Base-by-base conservation (phyloP, 208 protist species). In the Eutreptiella sp. region DNA sequence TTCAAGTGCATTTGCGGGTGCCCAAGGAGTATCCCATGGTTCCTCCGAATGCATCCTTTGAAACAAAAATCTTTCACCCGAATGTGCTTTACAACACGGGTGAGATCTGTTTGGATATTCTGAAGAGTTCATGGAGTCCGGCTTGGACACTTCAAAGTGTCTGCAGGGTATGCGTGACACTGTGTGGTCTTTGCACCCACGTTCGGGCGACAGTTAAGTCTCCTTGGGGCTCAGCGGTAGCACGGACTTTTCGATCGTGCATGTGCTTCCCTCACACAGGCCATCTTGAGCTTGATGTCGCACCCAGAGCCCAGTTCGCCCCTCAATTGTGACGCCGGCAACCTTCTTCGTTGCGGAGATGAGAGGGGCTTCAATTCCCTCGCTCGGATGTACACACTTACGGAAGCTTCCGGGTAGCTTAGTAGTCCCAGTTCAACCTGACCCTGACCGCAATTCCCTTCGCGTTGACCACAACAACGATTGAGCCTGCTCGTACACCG, bases 251-350 rank as follows among this genome's bases (percentile, higher is more conserved):
- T n/a, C n/a, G n/a, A n/a, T n/a, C n/a, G n/a, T n/a, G n/a, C n/a
- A n/a, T n/a, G n/a, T n/a, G n/a, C n/a, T n/a, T n/a, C n/a, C n/a
- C n/a, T n/a, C n/a, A n/a, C n/a, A n/a, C 72, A 79, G 4, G 85
- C 88, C 1, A 77, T 94, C 46, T 27, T 79, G 0, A 80, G 72
- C 23, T 46, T 94, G 9, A 33, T 94, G 11, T 70, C 81, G 0
- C 76, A 88, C 46, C 88, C 88, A 0, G 82, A 87, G 46, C 58
- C 74, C 5, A 65, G 72, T 35, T 87, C 72, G 28, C 88, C 88
- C 1, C 84, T 90, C 59, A 94, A 94, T 74, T 94, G 88, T 71
- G 85, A 92, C 50, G 88, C 88, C 0, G 88, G 85, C 0, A 94
- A 94, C 50, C 64, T 94, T 1, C 38, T 93, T 7, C 66, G 87